Percentiles rank a stretch among this genome's conserved stretches.
phyloP scores from a whole-genome alignment of 768 basidiomycete species.

The Mrakia gelida region DNA sequence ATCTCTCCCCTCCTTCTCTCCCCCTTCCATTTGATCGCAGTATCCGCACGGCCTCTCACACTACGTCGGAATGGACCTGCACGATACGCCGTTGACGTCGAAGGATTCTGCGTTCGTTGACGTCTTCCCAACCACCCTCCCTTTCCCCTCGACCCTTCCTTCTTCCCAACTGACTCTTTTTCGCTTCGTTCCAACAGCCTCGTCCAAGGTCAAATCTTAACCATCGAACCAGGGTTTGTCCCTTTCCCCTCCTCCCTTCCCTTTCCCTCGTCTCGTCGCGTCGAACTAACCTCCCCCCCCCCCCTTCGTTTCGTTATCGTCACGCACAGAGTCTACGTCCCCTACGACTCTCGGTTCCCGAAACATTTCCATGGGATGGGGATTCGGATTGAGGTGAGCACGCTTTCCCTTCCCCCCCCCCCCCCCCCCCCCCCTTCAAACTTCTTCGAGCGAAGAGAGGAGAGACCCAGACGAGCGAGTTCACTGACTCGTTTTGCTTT shows the following conservation, averaged over 20 bases:
- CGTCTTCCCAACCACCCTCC: slow-evolving; percentile 23
- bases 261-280: neutral
- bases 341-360: slow-evolving; percentile 70
- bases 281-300: neutral
- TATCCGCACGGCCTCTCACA: slow-evolving; percentile 94
- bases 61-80: slow-evolving; percentile 88
- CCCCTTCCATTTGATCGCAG: slow-evolving; percentile 27
- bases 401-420: slow-evolving; percentile 17
- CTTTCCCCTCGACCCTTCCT: neutral
- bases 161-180: too few relatives aligned
- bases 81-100: slow-evolving; percentile 60
- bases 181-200: too few relatives aligned
- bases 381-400: slow-evolving; percentile 83
- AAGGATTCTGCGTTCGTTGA: slow-evolving; percentile 41
- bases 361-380: slow-evolving; percentile 84
- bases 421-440: slow-evolving; percentile 15
- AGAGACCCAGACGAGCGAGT: neutral
- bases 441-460: slow-evolving; percentile 46
- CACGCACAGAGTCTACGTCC: slow-evolving; percentile 74
- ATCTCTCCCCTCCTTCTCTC: too few relatives aligned
- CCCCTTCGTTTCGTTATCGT: slow-evolving; percentile 38
- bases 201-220: slow-evolving; percentile 81
- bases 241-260: neutral
- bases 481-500: neutral
- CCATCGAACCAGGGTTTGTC: slow-evolving; percentile 69